Evolutionary conservation across 2,329 filamentous ascomycete genomes (phyloP), one percentile per base, ranked within the genome.

Genomic region (Cladophialophora chaetospira): DNA sequence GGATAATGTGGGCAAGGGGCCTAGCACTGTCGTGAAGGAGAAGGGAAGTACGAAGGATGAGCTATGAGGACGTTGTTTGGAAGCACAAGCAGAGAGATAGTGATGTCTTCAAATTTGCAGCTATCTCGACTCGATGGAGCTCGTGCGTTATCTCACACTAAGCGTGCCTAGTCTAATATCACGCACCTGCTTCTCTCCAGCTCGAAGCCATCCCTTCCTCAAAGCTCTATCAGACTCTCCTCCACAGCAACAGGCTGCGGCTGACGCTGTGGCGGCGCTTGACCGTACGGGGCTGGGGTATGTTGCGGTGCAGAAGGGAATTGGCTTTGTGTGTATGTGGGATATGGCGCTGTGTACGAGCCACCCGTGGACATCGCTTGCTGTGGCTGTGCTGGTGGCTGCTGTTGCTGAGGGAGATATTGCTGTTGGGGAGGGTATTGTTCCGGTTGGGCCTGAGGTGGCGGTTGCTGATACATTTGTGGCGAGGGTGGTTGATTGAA

Each of bases 171-270:
- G n/a, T 21, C 23, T 11, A 40, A 21, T 21, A 10, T 40, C 2
- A 36, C 8, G 36, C n/a, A 15, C 36, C 17, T 23, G 23, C 23
- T n/a, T 26, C n/a, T n/a, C 23, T n/a, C 21, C 15, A 19, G 4
- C 25, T n/a, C 9, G n/a, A 35, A 10, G 15, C n/a, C 48, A 13
- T 19, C 8, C 23, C 21, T 6, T 35, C 17, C 47, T 71, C 72
- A 92, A 60, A 93, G 78, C 71, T 94, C 89, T 72, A 94, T 94
- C 67, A 94, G 73, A 57, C 85, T 88, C 72, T 93, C 89, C 72
- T 93, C 89, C 44, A 88, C 80, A 1, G 76, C 80, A 2, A 63
- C 69, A 72, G 79, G 69, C 64, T 80, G 75, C 38, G 76, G 73
- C 53, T 71, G 69, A 43, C 82, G 68, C 50, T 82, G 84, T 25